phyloP scores from a whole-genome alignment of 495 filamentous ascomycete genomes.

The Trichoderma erinaceum region DNA sequence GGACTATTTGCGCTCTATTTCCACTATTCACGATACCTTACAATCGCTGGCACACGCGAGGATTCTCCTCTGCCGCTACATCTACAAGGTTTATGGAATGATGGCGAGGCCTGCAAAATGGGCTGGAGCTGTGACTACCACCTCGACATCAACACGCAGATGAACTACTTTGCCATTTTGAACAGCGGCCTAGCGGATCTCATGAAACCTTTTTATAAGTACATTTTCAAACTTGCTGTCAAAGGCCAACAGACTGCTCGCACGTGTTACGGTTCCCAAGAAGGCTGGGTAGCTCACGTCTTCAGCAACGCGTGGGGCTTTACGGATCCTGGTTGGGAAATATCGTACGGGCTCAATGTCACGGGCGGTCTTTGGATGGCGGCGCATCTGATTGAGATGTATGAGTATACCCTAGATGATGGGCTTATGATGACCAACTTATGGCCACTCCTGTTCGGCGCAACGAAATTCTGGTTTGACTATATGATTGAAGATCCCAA shows the following conservation, averaged over 20 bases:
- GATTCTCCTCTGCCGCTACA: slow-evolving; percentile 22
- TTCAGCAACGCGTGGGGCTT: slow-evolving; percentile 44
- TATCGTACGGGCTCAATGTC: slow-evolving; percentile 29
- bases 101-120: slow-evolving; percentile 34
- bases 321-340: slow-evolving; percentile 40
- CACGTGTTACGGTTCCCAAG: slow-evolving; percentile 38
- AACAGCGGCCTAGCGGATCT: slow-evolving; percentile 28
- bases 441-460: slow-evolving; percentile 33
- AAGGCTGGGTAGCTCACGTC: slow-evolving; percentile 40
- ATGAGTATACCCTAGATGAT: slow-evolving; percentile 31
- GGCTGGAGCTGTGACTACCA: slow-evolving; percentile 45
- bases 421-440: slow-evolving; percentile 23
- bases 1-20: slow-evolving; percentile 18
- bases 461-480: slow-evolving; percentile 40
- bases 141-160: slow-evolving; percentile 47
- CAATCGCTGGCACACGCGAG: slow-evolving; percentile 18
- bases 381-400: slow-evolving; percentile 40
- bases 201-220: slow-evolving; percentile 28
- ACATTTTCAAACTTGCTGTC: slow-evolving; percentile 30
- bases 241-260: slow-evolving; percentile 33
- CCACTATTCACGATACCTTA: slow-evolving; percentile 20
- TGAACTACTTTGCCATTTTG: slow-evolving; percentile 48
- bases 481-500: slow-evolving; percentile 34
- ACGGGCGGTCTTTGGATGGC: slow-evolving; percentile 33
- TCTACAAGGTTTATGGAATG: slow-evolving; percentile 47